phyloP scores from a whole-genome alignment of 2,329 filamentous ascomycete species.

The Fusarium verrucosum region DNA sequence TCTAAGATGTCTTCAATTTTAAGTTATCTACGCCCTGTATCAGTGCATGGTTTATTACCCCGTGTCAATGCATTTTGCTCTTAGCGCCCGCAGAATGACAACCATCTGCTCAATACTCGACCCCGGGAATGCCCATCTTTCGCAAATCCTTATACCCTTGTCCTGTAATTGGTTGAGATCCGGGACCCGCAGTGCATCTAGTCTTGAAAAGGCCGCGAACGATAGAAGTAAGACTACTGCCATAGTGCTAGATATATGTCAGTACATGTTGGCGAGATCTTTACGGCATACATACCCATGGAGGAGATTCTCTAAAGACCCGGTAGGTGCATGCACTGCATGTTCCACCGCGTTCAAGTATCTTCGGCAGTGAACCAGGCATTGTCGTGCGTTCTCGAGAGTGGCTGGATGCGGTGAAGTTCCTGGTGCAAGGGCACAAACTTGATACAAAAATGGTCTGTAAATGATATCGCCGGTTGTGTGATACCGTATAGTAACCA shows the following conservation, averaged over 20 bases:
- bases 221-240: constrained; percentile 29
- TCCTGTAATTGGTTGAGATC: constrained; percentile 33
- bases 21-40: background rate
- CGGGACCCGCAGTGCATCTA: constrained; percentile 19
- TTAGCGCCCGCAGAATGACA: constrained; percentile 29
- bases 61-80: constrained; percentile 35
- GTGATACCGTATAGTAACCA: constrained; percentile 34
- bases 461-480: constrained; percentile 33
- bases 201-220: constrained; percentile 30
- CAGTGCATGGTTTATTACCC: background rate
- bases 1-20: background rate
- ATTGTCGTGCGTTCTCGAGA: constrained; percentile 31
- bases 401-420: constrained; percentile 3
- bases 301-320: constrained; percentile 27
- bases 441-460: constrained; percentile 30
- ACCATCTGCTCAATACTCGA: constrained; percentile 39
- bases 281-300: constrained; percentile 9
- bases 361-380: constrained; percentile 26
- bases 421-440: constrained; percentile 9
- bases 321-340: constrained; percentile 18
- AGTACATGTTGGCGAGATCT: rapidly evolving
- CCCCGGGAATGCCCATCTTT: constrained; percentile 32
- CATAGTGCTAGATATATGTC: constrained; percentile 18
- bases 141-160: constrained; percentile 33
- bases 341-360: constrained; percentile 29